Percentiles rank a stretch among this genome's conserved stretches.
Evolutionary conservation across 768 basidiomycete species (phyloP).

Genomic region (Trametes maxima): DNA sequence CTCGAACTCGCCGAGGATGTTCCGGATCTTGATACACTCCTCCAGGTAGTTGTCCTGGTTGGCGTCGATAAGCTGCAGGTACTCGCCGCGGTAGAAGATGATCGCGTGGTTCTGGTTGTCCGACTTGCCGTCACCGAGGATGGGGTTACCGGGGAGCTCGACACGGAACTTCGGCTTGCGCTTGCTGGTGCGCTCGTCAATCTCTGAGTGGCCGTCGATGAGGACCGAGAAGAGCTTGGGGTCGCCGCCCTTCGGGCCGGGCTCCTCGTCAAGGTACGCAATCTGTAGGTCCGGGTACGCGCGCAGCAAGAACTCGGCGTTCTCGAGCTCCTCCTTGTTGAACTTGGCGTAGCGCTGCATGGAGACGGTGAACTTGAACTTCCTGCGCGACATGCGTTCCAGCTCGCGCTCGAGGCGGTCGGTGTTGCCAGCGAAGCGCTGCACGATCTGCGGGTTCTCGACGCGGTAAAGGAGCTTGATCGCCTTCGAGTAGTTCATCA

Average conservation of each 20-base stretch:
- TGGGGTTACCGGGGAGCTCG: conserved; percentile 97
- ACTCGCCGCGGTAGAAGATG: conserved; percentile 98
- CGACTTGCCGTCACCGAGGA: conserved; percentile 98
- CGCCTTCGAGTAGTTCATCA: conserved; percentile 99
- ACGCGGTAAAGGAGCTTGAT: conserved; percentile 99
- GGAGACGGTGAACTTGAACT: conserved; percentile 97
- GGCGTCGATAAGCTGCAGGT: conserved; percentile 97
- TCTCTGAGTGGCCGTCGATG: conserved; percentile 97
- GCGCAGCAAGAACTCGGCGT: conserved; percentile 95
- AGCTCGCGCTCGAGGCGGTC: conserved; percentile 94
- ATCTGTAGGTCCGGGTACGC: conserved; percentile 99
- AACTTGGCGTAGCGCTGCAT: conserved; percentile 99
- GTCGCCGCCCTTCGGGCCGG: conserved; percentile 85
- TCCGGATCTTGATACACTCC: conserved; percentile 98
- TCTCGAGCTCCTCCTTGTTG: conserved; percentile 98
- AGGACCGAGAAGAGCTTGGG: conserved; percentile 87
- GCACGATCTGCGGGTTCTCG: conserved; percentile 97
- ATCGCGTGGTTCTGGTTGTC: conserved; percentile 99
- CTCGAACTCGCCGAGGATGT: conserved; percentile 96
- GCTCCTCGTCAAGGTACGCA: conserved; percentile 96
- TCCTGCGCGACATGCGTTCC: conserved; percentile 94
- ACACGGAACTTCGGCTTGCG: conserved; percentile 97
- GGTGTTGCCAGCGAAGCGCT: conserved; percentile 94
- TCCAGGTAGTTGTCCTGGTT: conserved; percentile 99
- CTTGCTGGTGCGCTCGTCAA: conserved; percentile 85